phyloP scores from a whole-genome alignment of 306 rosid species.

The Malus fusca region DNA sequence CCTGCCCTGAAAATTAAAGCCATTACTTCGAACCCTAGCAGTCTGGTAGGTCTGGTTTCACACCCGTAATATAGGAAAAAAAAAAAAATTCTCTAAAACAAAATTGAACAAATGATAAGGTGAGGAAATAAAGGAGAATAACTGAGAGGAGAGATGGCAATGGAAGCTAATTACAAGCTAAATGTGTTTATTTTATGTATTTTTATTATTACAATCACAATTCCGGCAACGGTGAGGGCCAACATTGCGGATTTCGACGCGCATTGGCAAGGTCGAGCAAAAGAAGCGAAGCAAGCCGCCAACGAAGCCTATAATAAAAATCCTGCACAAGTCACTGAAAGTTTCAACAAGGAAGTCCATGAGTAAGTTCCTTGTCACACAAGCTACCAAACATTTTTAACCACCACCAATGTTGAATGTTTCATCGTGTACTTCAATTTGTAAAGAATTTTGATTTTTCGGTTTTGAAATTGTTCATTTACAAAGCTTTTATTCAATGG shows the following conservation, averaged over 20 bases:
- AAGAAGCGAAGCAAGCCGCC: slow-evolving; percentile 27
- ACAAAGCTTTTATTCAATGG: not conserved
- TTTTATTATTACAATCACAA: slow-evolving; percentile 4
- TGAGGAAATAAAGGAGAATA: not conserved
- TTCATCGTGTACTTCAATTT: not conserved
- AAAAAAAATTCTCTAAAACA: not conserved
- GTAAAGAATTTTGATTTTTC: not conserved
- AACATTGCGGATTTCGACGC: slow-evolving; percentile 29
- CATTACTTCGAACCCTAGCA: not conserved
- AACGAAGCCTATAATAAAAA: slow-evolving; percentile 16
- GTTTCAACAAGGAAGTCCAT: slow-evolving; percentile 26
- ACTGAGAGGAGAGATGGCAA: not conserved
- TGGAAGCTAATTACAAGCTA: slow-evolving; percentile 18
- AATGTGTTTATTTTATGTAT: slow-evolving; percentile 22
- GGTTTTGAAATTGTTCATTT: not conserved
- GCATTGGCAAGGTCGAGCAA: slow-evolving; percentile 31
- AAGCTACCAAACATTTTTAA: not conserved
- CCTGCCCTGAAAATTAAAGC: not conserved
- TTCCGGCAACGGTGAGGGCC: slow-evolving; percentile 21
- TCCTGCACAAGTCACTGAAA: slow-evolving; percentile 13
- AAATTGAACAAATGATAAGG: not conserved
- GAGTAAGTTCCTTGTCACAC: slow-evolving; percentile 12
- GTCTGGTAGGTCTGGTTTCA: not conserved
- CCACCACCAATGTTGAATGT: not conserved
- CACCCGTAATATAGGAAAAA: not conserved